Evolutionary conservation across 2,329 filamentous ascomycete species (phyloP).

Genomic region (Paracoccidioides lutzii): DNA sequence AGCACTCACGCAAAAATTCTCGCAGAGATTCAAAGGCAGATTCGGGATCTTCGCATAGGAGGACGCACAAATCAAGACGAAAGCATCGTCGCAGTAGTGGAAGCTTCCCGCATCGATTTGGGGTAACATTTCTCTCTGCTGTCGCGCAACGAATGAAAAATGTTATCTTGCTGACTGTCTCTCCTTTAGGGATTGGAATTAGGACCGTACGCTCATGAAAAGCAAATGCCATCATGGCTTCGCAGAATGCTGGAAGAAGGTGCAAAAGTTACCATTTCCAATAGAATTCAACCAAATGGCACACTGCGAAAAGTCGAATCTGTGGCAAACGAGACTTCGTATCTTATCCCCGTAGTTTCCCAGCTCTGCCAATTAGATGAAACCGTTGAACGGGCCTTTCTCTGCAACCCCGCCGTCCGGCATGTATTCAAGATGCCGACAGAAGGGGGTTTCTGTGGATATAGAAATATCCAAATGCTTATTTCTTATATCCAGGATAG

Average conservation of each 20-base stretch:
- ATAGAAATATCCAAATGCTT: conserved; percentile 89
- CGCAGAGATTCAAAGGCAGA: conserved; percentile 19
- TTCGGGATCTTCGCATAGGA: conserved; percentile 11
- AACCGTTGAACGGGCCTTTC: conserved; percentile 56
- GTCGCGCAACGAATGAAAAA: too few species aligned
- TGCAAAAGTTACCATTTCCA: conserved; percentile 43
- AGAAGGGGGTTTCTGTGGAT: conserved; percentile 89
- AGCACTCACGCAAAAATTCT: conserved; percentile 18
- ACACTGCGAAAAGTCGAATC: conserved; percentile 29
- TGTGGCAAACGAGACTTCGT: conserved; percentile 37
- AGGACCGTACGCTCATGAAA: conserved; percentile 59
- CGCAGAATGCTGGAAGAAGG: conserved; percentile 48
- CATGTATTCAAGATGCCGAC: conserved; percentile 72
- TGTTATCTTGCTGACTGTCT: background rate
- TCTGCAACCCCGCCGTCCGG: conserved; percentile 62
- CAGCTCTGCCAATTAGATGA: conserved; percentile 53
- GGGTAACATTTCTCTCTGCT: conserved; percentile 7
- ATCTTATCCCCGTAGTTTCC: conserved; percentile 49
- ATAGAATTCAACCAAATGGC: conserved; percentile 36
- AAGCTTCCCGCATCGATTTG: conserved; percentile 12
- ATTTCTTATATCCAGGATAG: conserved; percentile 60
- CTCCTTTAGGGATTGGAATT: conserved; percentile 44
- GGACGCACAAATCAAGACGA: conserved; percentile 15
- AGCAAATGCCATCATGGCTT: conserved; percentile 60
- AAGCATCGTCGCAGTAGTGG: background rate